These are phyloP conservation scores for Botryobasidium botryosum DNA, from an alignment of 768 basidiomycete species.

Conservation along the genomic window DNA sequence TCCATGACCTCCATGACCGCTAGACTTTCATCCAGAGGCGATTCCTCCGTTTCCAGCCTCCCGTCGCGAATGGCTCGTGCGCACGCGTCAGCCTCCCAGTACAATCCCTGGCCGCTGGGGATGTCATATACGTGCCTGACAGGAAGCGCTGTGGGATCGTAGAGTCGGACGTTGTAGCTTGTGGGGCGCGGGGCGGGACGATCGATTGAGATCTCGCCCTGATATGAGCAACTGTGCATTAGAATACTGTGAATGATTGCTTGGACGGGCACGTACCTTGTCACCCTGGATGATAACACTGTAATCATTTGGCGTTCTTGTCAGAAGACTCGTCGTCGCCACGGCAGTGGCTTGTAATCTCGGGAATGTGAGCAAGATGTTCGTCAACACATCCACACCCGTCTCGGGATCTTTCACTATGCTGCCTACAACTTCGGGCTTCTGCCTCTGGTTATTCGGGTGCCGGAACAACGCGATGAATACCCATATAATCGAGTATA, in stretches of 20 bases:
- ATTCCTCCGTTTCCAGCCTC: conserved; percentile 10
- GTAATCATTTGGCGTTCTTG: background rate
- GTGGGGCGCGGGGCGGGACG: conserved; percentile 7
- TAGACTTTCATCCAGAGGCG: conserved; percentile 7
- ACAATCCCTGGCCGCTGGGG: conserved; percentile 10
- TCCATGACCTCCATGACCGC: conserved; percentile 12
- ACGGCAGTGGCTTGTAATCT: conserved; percentile 3
- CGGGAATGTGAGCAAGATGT: conserved; percentile 8
- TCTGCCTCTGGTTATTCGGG: conserved; percentile 5
- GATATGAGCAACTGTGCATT: background rate
- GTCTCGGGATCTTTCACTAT: conserved; percentile 2
- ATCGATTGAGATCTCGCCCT: conserved; percentile 11
- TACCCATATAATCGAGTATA: conserved; percentile 13
- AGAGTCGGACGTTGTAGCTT: conserved; percentile 7
- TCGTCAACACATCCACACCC: conserved; percentile 12
- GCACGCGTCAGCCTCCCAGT: conserved; percentile 14
- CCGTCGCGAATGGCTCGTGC: conserved; percentile 14
- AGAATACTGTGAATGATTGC: too few species aligned
- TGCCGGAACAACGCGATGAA: conserved; percentile 10
- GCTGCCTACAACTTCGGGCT: conserved; percentile 6
- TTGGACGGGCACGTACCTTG: conserved; percentile 7
- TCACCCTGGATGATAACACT: conserved; percentile 10
- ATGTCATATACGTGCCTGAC: conserved; percentile 2
- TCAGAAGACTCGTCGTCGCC: conserved; percentile 4
- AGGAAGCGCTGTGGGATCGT: conserved; percentile 4